Conservation (phyloP, 1,284 basidiomycete species). For the Hortiboletus rubellus region DNA sequence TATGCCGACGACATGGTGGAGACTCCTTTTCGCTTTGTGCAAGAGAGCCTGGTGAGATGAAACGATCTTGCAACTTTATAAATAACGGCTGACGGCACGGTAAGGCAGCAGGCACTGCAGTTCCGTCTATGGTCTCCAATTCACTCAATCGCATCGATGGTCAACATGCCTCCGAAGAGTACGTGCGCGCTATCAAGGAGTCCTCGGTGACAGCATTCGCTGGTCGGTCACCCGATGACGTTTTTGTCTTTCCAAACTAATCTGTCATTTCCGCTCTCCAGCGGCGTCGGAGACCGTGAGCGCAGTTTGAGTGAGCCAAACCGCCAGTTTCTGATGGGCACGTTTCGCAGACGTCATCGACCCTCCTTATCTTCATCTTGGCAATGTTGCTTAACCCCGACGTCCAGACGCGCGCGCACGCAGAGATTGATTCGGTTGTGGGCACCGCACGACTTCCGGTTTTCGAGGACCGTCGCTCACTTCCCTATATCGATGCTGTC, state of each 20-base stretch:
- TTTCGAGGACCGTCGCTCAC: slow-evolving; percentile 31
- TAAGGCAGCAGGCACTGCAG: slow-evolving; percentile 30
- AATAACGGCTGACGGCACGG: background rate
- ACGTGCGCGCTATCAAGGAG: slow-evolving; percentile 29
- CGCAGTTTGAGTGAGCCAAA: background rate
- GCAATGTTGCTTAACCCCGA: slow-evolving; percentile 34
- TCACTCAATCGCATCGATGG: slow-evolving; percentile 18
- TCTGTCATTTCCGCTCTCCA: background rate
- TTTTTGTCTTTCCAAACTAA: slow-evolving; percentile 5
- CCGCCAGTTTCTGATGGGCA: background rate
- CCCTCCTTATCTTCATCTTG: slow-evolving; percentile 28
- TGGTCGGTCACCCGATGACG: slow-evolving; percentile 17
- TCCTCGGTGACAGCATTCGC: slow-evolving; percentile 34
- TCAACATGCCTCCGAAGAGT: slow-evolving; percentile 1
- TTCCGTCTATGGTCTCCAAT: slow-evolving; percentile 32
- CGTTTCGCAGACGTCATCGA: slow-evolving; percentile 28
- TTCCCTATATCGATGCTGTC: slow-evolving; percentile 33
- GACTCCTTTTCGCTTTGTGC: slow-evolving; percentile 29
- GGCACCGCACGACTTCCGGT: slow-evolving; percentile 26
- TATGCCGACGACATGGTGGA: slow-evolving; percentile 31
- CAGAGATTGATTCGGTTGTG: slow-evolving; percentile 29
- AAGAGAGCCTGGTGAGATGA: slow-evolving; percentile 22
- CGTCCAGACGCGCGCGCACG: slow-evolving; percentile 28
- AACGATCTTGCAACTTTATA: background rate
- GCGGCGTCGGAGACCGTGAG: slow-evolving; percentile 35